Evolutionary conservation across 345 rosid species (phyloP), one percentile per base, ranked within the genome.

Genomic region (Acer yangbiense): DNA sequence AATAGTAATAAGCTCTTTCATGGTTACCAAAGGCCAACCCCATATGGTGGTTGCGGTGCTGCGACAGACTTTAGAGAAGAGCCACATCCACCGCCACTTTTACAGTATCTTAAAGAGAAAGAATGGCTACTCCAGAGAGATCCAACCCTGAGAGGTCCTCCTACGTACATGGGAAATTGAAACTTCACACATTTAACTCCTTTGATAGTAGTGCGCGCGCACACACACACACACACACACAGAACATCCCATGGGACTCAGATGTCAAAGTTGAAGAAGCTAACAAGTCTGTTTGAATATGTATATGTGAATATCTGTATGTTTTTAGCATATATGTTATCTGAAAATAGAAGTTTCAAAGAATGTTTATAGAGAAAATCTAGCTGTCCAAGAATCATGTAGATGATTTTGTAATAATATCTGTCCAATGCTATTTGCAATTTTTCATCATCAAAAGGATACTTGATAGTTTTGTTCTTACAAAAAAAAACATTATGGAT

Each of bases 81-180:
- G 77, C 93, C 94, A 1, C 85, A 85, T 81, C 90, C 92, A 27
- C 85, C 85, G 82, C 90, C 92, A 32, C 91, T 91, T 82, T 69
- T 94, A 84, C 88, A 87, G 74, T 90, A 83, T 79, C 92, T 93
- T 20, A 93, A 92, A 78, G 93, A 91, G 81, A 91, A 84, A 82
- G 97, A 91, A 76, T 87, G 95, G 92, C 76, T 85, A 32, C 85
- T 84, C 48, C 91, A 89, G 85, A 83, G 85, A 79, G 88, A 87
- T 86, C 89, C 91, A 76, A 82, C 85, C 55, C 68, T 84, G 82
- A 84, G 85, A 81, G 89, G 88, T 67, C 88, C 88, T 67, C 88
- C 88, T 60, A 75, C 93, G 16, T 87, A 81, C 73, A 82, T 83
- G 90, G 89, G 93, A 76, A 87, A 86, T 77, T 92, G 75, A 71